These are phyloP conservation scores for Cenchrus purpureus DNA, from an alignment of 176 grass and related monocot genomes.

Conservation along the genomic window DNA sequence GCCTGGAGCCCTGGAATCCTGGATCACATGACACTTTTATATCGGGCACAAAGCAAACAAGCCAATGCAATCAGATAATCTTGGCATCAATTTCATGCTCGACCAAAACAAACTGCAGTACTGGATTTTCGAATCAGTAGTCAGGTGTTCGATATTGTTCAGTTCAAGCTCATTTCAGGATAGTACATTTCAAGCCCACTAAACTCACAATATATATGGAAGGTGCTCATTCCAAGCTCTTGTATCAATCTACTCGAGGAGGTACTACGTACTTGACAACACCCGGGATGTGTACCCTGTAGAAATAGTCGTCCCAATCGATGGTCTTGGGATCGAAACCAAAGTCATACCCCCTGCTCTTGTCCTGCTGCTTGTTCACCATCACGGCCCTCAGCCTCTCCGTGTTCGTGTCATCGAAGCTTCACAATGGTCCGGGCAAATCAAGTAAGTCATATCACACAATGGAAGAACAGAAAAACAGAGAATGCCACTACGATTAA, in stretches of 20 bases:
- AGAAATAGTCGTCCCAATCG: constrained; percentile 41
- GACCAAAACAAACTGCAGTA: no score
- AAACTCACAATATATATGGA: background rate
- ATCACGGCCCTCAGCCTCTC: constrained; percentile 7
- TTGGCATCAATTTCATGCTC: no score
- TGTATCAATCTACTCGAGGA: background rate
- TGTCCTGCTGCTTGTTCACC: background rate
- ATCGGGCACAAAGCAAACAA: no score
- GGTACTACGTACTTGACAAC: constrained; percentile 36
- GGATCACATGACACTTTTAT: no score
- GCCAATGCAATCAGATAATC: no score
- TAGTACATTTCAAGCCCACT: background rate
- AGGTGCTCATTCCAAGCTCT: background rate
- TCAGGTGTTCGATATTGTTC: no score
- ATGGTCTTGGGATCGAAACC: constrained; percentile 20
- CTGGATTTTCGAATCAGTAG: no score
- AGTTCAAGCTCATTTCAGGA: no score
- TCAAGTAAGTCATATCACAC: no score
- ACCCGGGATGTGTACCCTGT: constrained; percentile 43
- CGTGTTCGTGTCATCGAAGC: constrained; percentile 30
- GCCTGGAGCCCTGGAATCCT: no score
- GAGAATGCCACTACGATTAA: background rate
- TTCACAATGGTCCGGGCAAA: background rate
- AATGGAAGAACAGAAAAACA: background rate
- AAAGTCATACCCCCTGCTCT: background rate